These are phyloP conservation scores for Ceratocystis eucalypticola DNA, from an alignment of 2,329 filamentous ascomycete species.

Conservation along the genomic window DNA sequence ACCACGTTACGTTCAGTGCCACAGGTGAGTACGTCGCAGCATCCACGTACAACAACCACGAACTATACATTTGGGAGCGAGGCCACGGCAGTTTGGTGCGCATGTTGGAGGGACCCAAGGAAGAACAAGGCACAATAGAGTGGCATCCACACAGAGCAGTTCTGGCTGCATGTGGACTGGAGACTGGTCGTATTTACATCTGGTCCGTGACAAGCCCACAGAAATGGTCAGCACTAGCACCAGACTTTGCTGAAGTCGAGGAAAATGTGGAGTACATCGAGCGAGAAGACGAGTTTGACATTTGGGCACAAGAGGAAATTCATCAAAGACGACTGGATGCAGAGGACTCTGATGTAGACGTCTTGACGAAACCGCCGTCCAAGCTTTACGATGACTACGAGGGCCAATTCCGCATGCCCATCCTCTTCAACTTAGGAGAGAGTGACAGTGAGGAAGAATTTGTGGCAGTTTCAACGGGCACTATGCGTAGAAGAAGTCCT, in stretches of 20 bases:
- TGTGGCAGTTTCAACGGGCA: slow-evolving; percentile 55
- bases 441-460: slow-evolving; percentile 93
- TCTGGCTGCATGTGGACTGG: slow-evolving; percentile 80
- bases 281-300: slow-evolving; percentile 93
- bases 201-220: slow-evolving; percentile 95
- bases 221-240: slow-evolving; percentile 91
- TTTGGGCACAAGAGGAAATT: slow-evolving; percentile 87
- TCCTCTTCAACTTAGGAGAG: slow-evolving; percentile 82
- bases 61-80: slow-evolving; percentile 96
- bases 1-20: slow-evolving; percentile 88
- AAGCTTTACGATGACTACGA: slow-evolving; percentile 47
- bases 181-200: slow-evolving; percentile 85
- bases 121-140: slow-evolving; percentile 91
- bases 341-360: slow-evolving; percentile 89
- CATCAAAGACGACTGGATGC: slow-evolving; percentile 79
- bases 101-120: slow-evolving; percentile 91
- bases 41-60: slow-evolving; percentile 95
- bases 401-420: slow-evolving; percentile 73
- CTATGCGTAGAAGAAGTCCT: slow-evolving; percentile 74
- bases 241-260: slow-evolving; percentile 93
- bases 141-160: slow-evolving; percentile 87
- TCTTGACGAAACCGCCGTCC: slow-evolving; percentile 60
- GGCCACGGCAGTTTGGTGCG: slow-evolving; percentile 87
- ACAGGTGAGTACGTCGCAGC: slow-evolving; percentile 93
- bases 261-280: slow-evolving; percentile 97